Conservation (phyloP, 2,329 filamentous ascomycete genomes). For the Hypoxylon sp. region DNA sequence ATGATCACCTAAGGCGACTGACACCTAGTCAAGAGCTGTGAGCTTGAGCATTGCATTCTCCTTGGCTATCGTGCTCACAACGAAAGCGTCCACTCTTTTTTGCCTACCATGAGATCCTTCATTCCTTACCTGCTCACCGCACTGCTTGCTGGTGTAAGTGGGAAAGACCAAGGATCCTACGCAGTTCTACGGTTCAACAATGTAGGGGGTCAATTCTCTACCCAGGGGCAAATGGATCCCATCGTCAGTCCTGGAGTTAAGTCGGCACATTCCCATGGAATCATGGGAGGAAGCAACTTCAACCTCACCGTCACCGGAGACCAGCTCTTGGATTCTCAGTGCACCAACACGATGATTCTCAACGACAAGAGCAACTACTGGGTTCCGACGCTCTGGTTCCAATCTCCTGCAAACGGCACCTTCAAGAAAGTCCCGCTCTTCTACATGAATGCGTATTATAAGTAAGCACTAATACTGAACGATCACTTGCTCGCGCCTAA, state of each 20-base stretch:
- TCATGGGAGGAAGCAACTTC: constrained; percentile 78
- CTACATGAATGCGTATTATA: constrained; percentile 82
- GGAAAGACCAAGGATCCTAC: constrained; percentile 59
- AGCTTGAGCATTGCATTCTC: too few relatives aligned
- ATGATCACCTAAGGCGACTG: background rate
- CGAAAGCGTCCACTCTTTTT: background rate
- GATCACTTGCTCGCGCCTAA: constrained; percentile 18
- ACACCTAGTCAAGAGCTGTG: too few relatives aligned
- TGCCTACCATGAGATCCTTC: too few relatives aligned
- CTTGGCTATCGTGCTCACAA: background rate
- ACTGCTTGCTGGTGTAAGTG: constrained; percentile 20
- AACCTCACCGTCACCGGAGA: constrained; percentile 70
- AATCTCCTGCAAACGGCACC: constrained; percentile 69
- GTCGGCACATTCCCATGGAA: constrained; percentile 73
- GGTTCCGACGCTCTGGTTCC: constrained; percentile 78
- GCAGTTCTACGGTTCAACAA: constrained; percentile 79
- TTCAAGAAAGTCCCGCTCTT: constrained; percentile 76
- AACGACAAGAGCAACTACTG: constrained; percentile 81
- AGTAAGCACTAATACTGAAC: too few relatives aligned
- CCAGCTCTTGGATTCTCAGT: constrained; percentile 69
- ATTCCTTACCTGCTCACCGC: constrained; percentile 21
- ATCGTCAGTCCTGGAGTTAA: constrained; percentile 71
- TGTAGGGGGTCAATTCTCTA: constrained; percentile 64
- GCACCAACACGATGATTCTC: constrained; percentile 75
- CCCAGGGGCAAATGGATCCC: constrained; percentile 72